phyloP scores from a whole-genome alignment of 306 rosid species.

The Albizia julibrissin region DNA sequence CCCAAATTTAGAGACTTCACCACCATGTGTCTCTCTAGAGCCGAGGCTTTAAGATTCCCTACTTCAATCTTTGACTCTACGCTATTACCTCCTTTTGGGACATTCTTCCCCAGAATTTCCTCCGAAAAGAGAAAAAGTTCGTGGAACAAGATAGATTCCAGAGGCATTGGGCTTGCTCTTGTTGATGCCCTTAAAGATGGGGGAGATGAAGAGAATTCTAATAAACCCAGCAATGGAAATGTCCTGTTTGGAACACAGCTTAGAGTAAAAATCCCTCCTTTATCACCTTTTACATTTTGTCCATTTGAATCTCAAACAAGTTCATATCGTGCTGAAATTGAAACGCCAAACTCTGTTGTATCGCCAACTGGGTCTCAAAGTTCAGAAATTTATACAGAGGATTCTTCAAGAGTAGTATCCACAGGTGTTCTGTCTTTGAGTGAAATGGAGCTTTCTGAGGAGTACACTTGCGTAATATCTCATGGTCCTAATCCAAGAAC shows the following conservation, averaged over 20 bases:
- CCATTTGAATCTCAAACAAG: conserved; percentile 34
- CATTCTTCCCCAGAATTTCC: conserved; percentile 13
- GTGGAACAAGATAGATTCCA: conserved; percentile 44
- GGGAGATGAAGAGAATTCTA: conserved; percentile 21
- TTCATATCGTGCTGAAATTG: conserved; percentile 39
- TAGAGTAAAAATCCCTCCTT: conserved; percentile 64
- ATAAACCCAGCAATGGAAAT: conserved; percentile 42
- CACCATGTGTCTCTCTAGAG: conserved; percentile 49
- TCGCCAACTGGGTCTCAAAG: conserved; percentile 26
- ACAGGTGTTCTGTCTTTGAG: conserved; percentile 43
- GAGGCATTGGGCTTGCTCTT: conserved; percentile 72
- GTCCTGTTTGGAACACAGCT: conserved; percentile 62
- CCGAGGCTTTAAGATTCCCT: conserved; percentile 61
- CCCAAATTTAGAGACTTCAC: conserved; percentile 70
- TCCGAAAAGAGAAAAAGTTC: conserved; percentile 46
- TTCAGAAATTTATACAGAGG: conserved; percentile 37
- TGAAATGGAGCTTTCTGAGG: conserved; percentile 88
- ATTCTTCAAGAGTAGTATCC: conserved; percentile 7
- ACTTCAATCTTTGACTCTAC: conserved; percentile 74
- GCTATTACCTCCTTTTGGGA: conserved; percentile 44
- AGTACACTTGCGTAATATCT: conserved; percentile 79
- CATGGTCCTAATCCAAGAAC: conserved; percentile 81
- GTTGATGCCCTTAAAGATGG: conserved; percentile 49
- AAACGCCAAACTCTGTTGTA: conserved; percentile 13
- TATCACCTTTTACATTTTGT: conserved; percentile 27